phyloP scores from a whole-genome alignment of 2,329 filamentous ascomycete species.

The Colletotrichum abscissum region DNA sequence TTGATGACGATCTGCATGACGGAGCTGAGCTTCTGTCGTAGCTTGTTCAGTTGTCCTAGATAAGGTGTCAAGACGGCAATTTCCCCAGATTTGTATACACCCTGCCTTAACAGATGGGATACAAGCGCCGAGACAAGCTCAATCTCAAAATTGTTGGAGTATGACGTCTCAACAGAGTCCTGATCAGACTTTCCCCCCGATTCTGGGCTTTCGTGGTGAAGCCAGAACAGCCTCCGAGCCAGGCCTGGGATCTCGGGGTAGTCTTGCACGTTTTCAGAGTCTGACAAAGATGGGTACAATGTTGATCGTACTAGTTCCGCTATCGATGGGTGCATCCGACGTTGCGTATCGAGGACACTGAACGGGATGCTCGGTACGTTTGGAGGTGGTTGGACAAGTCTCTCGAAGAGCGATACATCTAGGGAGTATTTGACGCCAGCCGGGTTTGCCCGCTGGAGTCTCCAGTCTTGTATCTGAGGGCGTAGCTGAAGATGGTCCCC shows the following conservation, averaged over 20 bases:
- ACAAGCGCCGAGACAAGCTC: conserved; percentile 73
- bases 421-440: conserved; percentile 62
- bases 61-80: conserved; percentile 80
- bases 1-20: conserved; percentile 72
- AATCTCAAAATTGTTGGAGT: conserved; percentile 70
- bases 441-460: conserved; percentile 62
- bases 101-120: conserved; percentile 73
- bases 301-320: conserved; percentile 67
- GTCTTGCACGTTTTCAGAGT: conserved; percentile 52
- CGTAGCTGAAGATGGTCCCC: conserved; percentile 73
- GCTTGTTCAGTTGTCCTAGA: conserved; percentile 64
- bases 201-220: conserved; percentile 60
- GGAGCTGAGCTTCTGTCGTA: conserved; percentile 56
- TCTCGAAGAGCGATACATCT: conserved; percentile 71
- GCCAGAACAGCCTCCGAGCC: conserved; percentile 67
- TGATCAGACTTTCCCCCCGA: conserved; percentile 31
- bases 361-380: conserved; percentile 42
- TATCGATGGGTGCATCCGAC: conserved; percentile 74
- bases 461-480: conserved; percentile 66
- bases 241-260: conserved; percentile 66
- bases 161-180: conserved; percentile 55
- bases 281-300: conserved; percentile 66
- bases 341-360: conserved; percentile 64
- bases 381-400: conserved; percentile 53
- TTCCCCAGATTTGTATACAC: conserved; percentile 66